Evolutionary conservation across 805 yeast genomes (phyloP), one percentile per base, ranked within the genome.

Genomic region (Huiozyma naganishii): DNA sequence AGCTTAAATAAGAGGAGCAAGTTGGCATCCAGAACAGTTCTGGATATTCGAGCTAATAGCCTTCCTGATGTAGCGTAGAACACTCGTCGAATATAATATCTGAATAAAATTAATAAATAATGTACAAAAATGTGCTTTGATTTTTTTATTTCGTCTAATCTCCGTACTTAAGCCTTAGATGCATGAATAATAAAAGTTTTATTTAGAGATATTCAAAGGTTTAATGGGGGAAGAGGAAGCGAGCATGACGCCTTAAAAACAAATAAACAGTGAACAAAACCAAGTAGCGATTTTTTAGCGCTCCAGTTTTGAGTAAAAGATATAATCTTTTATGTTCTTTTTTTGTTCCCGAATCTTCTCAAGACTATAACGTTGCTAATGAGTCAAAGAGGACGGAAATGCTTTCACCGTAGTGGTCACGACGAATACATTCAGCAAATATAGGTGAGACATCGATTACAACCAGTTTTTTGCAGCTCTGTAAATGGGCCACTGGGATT

Each of bases 321-420:
- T n/a, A 29, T 13, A 11, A 28, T 6, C 17, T 27, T 23, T 28
- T 38, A n/a, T 17, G 27, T 38, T 12, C 11, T 37, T 23, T 37
- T n/a, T 37, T 9, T 29, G 9, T 29, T 32, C 34, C 32, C 17
- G 17, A 29, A 11, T 11, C 12, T 32, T 32, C 34, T 32, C 12
- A 32, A 32, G 4, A 5, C 47, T 55, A 65, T 42, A 63, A 51
- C 36, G 66, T 76, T 40, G 89, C 83, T 51, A 88, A 72, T 41
- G 94, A 87, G 64, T 89, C 95, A 62, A 90, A 89, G 55, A 89
- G 69, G 17, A 89, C 95, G 36, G 95, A 85, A 49, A 90, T 89
- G 55, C 94, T 83, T 70, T 90, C 97, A 63, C 98, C 99, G 57
- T 90, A 89, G 65, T 92, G 99, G 62, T 92, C 96, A 70, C 99